Percentiles rank a stretch among this genome's conserved stretches.
Conservation (phyloP, 768 basidiomycete genomes). For the Kwoniella sp. region DNA sequence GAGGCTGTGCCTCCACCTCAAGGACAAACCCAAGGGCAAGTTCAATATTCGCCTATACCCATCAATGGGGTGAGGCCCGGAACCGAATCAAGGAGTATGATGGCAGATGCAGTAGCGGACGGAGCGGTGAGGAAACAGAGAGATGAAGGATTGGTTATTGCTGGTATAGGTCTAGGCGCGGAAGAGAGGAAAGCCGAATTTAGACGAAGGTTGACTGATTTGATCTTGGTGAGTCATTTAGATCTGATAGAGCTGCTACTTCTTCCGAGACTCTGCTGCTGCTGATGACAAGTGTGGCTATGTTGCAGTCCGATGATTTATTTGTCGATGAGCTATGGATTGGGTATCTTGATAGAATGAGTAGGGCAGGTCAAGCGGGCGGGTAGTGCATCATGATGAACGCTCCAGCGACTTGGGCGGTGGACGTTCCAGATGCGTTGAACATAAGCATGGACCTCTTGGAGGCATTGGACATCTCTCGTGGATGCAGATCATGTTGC, state of each 20-base stretch:
- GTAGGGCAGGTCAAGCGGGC: slow-evolving; percentile 13
- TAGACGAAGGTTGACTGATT: slow-evolving; percentile 21
- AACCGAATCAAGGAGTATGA: neutral
- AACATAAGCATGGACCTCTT: no score
- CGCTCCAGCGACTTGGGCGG: neutral
- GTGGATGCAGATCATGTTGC: no score
- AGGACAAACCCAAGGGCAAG: neutral
- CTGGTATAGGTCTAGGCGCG: slow-evolving; percentile 4
- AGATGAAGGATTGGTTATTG: slow-evolving; percentile 5
- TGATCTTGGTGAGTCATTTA: slow-evolving; percentile 31
- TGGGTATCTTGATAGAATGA: slow-evolving; percentile 29
- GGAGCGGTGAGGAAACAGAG: slow-evolving; percentile 11
- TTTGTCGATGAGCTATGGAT: slow-evolving; percentile 44
- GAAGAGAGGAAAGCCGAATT: slow-evolving; percentile 25
- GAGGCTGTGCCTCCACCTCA: neutral
- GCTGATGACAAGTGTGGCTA: no score
- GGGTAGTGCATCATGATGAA: neutral
- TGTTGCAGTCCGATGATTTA: slow-evolving; percentile 31
- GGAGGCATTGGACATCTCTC: no score
- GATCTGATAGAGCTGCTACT: no score
- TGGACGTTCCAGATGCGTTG: no score
- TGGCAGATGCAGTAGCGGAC: slow-evolving; percentile 20
- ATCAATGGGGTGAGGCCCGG: slow-evolving; percentile 8
- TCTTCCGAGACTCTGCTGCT: no score
- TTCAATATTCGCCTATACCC: neutral